Evolutionary conservation across 208 protist species (phyloP), one percentile per base, ranked within the genome.

Genomic region (Zelonia costaricensis): DNA sequence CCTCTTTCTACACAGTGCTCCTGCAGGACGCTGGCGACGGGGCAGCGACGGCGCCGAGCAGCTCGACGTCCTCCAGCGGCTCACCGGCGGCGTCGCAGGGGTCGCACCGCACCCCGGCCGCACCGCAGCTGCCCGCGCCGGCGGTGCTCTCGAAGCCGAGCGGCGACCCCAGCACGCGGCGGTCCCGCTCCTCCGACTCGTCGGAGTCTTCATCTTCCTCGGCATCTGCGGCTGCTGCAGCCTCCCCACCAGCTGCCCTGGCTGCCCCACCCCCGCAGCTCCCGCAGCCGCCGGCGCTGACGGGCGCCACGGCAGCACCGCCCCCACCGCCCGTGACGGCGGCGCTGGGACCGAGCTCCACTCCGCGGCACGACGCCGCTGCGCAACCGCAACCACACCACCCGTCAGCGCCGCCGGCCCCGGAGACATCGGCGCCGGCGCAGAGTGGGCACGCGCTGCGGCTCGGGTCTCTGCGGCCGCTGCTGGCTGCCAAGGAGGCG

Each of bases 391-490:
- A n/a, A n/a, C 27, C 12, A 4, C 31, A 39, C 7, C 30, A 16
- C 49, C 10, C 31, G 20, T 20, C 9, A 18, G 31, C 8, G 12
- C 31, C 18, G 9, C 4, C n/a, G 31, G 23, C n/a, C 40, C 28
- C 49, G 28, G 12, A 27, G n/a, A n/a, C n/a, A n/a, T n/a, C n/a
- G n/a, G 38, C 49, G 4, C 28, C 48, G 18, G 27, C 18, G 40
- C 18, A 36, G 7, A 5, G 12, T 20, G 35, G 65, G 1, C 71
- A 74, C 35, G 35, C 48, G n/a, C 53, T 93, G 15, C 48, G 22
- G 39, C 67, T 94, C 42, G 52, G 52, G 36, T 40, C 59, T 2
- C 56, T 92, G 40, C 76, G 73, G 10, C 81, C 85, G n/a, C 45
- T 94, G 30, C 23, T 87, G 6, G 58, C 61, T 15, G 65, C 72